Evolutionary conservation across 1,284 basidiomycete genomes (phyloP), one percentile per base, ranked within the genome.

Genomic region (Tremellales sp.): DNA sequence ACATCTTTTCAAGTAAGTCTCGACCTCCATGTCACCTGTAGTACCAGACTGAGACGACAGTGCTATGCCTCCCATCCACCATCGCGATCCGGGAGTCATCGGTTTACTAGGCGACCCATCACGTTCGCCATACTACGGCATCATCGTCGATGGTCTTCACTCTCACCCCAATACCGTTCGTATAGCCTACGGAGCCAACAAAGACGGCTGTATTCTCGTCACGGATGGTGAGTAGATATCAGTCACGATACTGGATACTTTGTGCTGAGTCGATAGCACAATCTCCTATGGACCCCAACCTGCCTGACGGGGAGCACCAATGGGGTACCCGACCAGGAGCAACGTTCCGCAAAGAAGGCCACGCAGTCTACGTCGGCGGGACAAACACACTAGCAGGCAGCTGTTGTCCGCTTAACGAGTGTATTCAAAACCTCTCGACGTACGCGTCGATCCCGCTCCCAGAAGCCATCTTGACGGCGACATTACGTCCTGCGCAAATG

Each of bases 71-170:
- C 62, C 63, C 3, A 57, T 66, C 33, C 62, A 72, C 53, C 69
- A 74, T 53, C 62, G 68, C 24, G 67, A 72, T 50, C 70, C 71
- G 8, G 73, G 73, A 12, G 88, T 93, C 61, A 89, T 93, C 53
- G 90, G 90, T 24, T 79, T 93, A 5, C 76, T 94, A 39, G 89
- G 89, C 24, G 82, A 85, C 19, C 86, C 85, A 43, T 3, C 15
- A 15, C 37, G 13, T 12, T 39, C 76, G 87, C 89, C 89, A 17
- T 91, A 83, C 74, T 94, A 87, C 65, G 89, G 87, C 47, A 75
- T 93, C 52, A 94, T 94, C 54, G 89, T 89, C 11, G 90, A 94
- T 67, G 90, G 90, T 0, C 83, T 90, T 50, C 90, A 94, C 69
- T 87, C 83, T 23, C 89, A 93, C 71, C 89, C 90, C 3, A 89